Conservation (phyloP, 768 basidiomycete genomes). For the Clitopilus hobsonii region DNA sequence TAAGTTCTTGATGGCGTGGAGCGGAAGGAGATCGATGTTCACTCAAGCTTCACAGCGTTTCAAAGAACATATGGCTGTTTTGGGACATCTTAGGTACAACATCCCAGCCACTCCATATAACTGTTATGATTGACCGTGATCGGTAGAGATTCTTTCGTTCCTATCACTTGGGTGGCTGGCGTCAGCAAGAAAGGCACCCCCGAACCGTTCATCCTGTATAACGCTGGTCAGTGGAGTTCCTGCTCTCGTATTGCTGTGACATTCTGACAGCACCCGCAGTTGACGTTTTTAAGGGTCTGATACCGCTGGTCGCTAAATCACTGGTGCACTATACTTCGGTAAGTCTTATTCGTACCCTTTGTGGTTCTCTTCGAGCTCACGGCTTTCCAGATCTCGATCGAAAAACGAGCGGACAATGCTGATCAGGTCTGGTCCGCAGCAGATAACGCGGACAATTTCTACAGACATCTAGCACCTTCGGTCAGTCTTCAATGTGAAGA, state of each 20-base stretch:
- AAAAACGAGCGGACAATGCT: conserved; percentile 1
- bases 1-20: neutral
- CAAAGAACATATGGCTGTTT: conserved; percentile 5
- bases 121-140: neutral
- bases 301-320: conserved; percentile 1
- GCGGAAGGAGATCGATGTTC: neutral
- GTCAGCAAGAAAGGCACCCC: neutral
- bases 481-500: neutral
- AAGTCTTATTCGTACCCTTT: neutral
- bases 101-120: neutral
- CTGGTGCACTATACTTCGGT: neutral
- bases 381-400: neutral
- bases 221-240: neutral
- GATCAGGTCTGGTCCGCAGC: conserved; percentile 1
- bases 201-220: conserved; percentile 3
- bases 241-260: neutral
- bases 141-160: conserved; percentile 5
- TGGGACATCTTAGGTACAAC: conserved; percentile 2
- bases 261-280: neutral
- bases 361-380: neutral
- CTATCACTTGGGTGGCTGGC: conserved; percentile 6
- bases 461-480: conserved; percentile 1
- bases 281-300: neutral
- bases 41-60: neutral
- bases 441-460: conserved; percentile 7